A percentile compares a stretch with the other conserved stretches of the same genome.
These are phyloP conservation scores for Penicillium verhagenii DNA, from an alignment of 495 filamentous ascomycete species.

Conservation along the genomic window DNA sequence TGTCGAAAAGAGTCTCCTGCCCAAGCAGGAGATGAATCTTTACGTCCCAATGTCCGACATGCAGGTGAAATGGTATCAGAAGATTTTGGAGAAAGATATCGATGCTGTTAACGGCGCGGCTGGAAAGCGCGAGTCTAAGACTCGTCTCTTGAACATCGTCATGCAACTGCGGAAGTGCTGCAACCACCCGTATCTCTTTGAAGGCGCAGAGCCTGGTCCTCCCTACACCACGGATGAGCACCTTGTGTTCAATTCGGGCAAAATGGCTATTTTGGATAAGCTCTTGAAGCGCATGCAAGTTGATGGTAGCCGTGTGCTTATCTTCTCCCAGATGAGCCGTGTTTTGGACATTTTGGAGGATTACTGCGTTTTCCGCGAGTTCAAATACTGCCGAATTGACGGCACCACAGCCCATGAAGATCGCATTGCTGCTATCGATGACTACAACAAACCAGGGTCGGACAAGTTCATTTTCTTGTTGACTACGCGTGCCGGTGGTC, in stretches of 20 bases:
- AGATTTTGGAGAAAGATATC: constrained; percentile 98
- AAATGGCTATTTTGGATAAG: constrained; percentile 97
- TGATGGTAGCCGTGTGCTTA: constrained; percentile 88
- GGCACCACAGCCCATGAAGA: constrained; percentile 97
- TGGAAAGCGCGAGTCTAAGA: constrained; percentile 98
- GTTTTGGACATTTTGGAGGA: constrained; percentile 96
- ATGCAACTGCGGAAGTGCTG: constrained; percentile 99
- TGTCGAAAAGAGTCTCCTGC: constrained; percentile 95
- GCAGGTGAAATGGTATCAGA: constrained; percentile 99
- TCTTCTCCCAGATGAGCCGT: constrained; percentile 99
- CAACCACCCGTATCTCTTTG: constrained; percentile 98
- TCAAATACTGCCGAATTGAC: constrained; percentile 97
- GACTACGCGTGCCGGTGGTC: constrained; percentile 93
- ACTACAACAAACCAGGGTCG: constrained; percentile 93
- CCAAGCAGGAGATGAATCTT: constrained; percentile 96
- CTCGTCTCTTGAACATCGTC: constrained; percentile 96
- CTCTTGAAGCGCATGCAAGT: constrained; percentile 79
- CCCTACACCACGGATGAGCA: constrained; percentile 99
- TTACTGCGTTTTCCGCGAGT: constrained; percentile 93
- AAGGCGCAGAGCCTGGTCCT: constrained; percentile 95
- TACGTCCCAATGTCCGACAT: constrained; percentile 99
- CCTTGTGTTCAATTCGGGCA: constrained; percentile 87
- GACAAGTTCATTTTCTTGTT: constrained; percentile 98
- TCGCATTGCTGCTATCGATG: constrained; percentile 94
- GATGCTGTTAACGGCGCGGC: constrained; percentile 97